Base-by-base conservation (phyloP, 2,329 filamentous ascomycete species). In the Colletotrichum tanaceti region DNA sequence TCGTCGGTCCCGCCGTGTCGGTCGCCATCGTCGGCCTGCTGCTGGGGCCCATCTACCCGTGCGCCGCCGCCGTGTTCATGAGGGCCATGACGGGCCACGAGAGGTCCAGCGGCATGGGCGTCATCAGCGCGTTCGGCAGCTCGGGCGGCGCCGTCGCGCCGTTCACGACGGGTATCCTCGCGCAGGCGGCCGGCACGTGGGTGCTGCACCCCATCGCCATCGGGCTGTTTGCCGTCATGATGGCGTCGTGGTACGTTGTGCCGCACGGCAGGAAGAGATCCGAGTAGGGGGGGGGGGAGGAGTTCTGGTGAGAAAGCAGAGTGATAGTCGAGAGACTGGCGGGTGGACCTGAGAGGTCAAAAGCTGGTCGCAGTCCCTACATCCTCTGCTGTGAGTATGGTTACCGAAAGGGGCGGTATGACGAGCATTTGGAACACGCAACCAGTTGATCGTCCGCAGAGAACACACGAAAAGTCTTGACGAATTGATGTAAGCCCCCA, bases 11-110 rank as follows among this genome's bases (percentile, higher is more conserved):
- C 72, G 88, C 90, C 20, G 89, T 92, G 1, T 86, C 89, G 3
- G 86, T 92, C 4, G 82, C 88, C 78, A 80, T 96, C 28, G 85
- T 96, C 20, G 93, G 93, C 14, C 79, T 96, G 9, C 78, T 96
- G 38, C 82, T 97, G 0, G 93, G 93, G 0, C 93, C 93, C 0
- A 85, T 97, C 5, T 97, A 94, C 74, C 92, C 93, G 0, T 94
- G 91, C 75, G 87, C 90, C 0, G 85, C 87, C 4, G 86, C 87
- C 0, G 83, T 92, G 6, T 90, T 93, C 72, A 85, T 89, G 63
- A 82, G 86, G 46, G 79, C 85, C 43, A 83, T 93, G 76, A 85
- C 84, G 18, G 81, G 86, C 18, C 80, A 84, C 46, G 82, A 92
- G 64, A 87, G 89, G 71, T 84, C 90, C 20, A 88, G 86, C 49